Percentiles rank a stretch among this genome's conserved stretches.
phyloP scores from a whole-genome alignment of 1,139 yeast genomes.

The Tardiomyces blankii region DNA sequence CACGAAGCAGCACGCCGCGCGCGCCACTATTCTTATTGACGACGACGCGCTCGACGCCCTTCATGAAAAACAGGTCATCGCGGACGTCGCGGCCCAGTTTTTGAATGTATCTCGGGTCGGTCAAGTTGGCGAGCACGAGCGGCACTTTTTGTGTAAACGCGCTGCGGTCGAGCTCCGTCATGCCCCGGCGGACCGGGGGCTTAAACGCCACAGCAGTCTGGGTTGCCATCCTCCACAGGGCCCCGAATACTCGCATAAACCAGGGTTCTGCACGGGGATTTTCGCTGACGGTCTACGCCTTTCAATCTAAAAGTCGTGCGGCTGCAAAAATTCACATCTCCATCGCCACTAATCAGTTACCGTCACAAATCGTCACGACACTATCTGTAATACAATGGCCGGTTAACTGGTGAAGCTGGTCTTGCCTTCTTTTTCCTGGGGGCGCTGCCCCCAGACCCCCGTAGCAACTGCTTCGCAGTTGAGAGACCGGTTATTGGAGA shows the following conservation, averaged over 20 bases:
- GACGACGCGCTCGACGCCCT: constrained; percentile 57
- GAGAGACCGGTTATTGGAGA: too few species aligned
- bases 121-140: constrained; percentile 56
- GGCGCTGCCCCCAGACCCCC: too few species aligned
- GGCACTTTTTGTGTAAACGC: constrained; percentile 47
- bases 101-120: constrained; percentile 49
- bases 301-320: too few species aligned
- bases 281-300: too few species aligned
- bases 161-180: constrained; percentile 54
- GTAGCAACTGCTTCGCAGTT: too few species aligned
- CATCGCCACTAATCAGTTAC: too few species aligned
- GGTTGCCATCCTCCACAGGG: background rate
- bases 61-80: constrained; percentile 47
- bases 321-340: too few species aligned
- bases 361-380: too few species aligned
- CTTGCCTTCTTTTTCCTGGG: too few species aligned
- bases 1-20: constrained; percentile 37
- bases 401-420: too few species aligned
- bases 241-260: background rate
- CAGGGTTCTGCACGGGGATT: background rate
- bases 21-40: constrained; percentile 21
- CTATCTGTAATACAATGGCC: too few species aligned
- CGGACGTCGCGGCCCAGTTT: constrained; percentile 38
- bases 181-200: constrained; percentile 62
- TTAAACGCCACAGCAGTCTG: constrained; percentile 2